A percentile compares a stretch with the other conserved stretches of the same genome.
Conservation (phyloP, 306 rosid species). For the Hippophae tibetana region DNA sequence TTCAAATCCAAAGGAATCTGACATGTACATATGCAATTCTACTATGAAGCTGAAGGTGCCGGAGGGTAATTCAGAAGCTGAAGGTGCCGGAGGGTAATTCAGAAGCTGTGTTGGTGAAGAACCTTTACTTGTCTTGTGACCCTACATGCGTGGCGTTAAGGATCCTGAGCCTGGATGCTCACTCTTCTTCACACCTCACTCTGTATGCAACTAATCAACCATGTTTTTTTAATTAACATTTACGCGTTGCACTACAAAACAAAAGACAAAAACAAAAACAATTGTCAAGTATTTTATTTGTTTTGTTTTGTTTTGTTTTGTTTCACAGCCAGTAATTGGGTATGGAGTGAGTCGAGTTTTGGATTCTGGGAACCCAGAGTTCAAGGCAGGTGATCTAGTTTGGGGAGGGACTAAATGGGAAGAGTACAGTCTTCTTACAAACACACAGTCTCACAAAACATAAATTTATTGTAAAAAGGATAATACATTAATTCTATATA, state of each 20-base stretch:
- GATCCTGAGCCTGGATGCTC: neutral
- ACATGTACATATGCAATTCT: slow-evolving; percentile 7
- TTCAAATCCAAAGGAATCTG: slow-evolving; percentile 1
- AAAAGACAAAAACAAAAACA: too few relatives aligned
- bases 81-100: slow-evolving; percentile 11
- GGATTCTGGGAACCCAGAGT: slow-evolving; percentile 10
- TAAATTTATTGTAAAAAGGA: too few relatives aligned
- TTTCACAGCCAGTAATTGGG: slow-evolving; percentile 9
- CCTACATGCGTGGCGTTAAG: slow-evolving; percentile 7
- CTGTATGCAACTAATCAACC: neutral
- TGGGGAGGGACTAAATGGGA: slow-evolving; percentile 16
- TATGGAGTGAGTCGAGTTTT: slow-evolving; percentile 11
- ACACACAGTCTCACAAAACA: neutral
- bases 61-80: slow-evolving; percentile 3
- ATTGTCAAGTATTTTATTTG: too few relatives aligned
- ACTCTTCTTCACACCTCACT: slow-evolving; percentile 1
- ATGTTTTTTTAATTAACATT: neutral
- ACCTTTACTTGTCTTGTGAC: slow-evolving; percentile 16
- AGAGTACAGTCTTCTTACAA: slow-evolving; percentile 8
- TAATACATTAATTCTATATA: too few relatives aligned
- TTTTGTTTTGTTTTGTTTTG: neutral
- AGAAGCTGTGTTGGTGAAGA: slow-evolving; percentile 8
- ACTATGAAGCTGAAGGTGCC: slow-evolving; percentile 8
- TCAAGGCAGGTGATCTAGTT: slow-evolving; percentile 15
- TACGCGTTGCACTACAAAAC: neutral